Evolutionary conservation across 2,329 filamentous ascomycete species (phyloP), one percentile per base, ranked within the genome.

Genomic region (Diaporthe helianthi): DNA sequence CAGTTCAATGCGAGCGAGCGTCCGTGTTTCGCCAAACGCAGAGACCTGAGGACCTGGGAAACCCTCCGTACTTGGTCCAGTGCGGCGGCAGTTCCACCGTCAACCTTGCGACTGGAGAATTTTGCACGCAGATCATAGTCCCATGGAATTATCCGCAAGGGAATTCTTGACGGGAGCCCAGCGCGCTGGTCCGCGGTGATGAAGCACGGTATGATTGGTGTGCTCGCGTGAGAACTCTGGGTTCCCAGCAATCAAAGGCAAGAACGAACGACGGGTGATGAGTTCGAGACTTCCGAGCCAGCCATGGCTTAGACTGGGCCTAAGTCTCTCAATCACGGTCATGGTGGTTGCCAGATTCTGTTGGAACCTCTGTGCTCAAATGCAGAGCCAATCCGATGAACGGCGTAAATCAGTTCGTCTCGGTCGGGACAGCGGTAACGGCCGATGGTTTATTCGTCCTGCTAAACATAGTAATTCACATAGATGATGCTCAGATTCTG

Each of bases 51-150:
- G 36, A 29, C 10, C 4, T 49, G n/a, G 19, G 26, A 29, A 61
- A 61, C 15, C 19, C 58, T 49, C 58, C 58, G 58, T 49, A 36
- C 44, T 47, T 33, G 19, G 29, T 33, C 58, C 44, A 8, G 13
- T 29, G 8, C 29, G 58, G 8, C 29, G 58, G 58, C 29, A 49
- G n/a, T 36, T 49, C 8, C 36, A 12, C 58, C 33, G 41, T 33
- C 58, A 49, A 49, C 58, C 44, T 63, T 49, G 44, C 58, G 49
- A 29, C 29, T 22, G 44, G 44, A 36, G 44, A 63, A 26, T 31
- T 49, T 49, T 36, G 41, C 44, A 26, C 24, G 58, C 58, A 36
- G 58, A 63, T 61, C 58, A 61, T 61, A 61, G 41, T 44, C 19
- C 19, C 26, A 33, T 22, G 10, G 29, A n/a, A 13, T 49, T 63